Conservation (phyloP, 164 flowering plant species). For the Nymphaea colorata region DNA sequence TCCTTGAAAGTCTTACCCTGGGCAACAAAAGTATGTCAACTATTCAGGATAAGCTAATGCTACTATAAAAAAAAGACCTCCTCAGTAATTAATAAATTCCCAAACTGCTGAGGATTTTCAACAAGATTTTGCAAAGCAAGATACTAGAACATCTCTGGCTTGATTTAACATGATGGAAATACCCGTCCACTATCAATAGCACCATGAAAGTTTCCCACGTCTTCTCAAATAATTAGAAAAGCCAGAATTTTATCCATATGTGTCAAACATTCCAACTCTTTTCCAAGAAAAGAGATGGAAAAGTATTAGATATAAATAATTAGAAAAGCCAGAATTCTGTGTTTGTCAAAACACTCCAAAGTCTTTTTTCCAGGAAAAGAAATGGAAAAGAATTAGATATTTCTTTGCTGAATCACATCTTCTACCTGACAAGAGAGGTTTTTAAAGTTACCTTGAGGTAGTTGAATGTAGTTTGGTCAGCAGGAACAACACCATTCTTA, state of each 20-base stretch:
- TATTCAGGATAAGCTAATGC: background rate
- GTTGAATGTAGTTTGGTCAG: constrained; percentile 75
- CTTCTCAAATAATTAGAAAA: no score
- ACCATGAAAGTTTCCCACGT: background rate
- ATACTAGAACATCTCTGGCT: background rate
- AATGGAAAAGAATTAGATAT: no score
- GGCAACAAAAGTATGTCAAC: background rate
- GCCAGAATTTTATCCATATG: background rate
- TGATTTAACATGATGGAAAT: background rate
- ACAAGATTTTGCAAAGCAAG: background rate
- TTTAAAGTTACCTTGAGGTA: constrained; percentile 65
- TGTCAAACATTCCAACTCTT: background rate
- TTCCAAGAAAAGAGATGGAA: background rate
- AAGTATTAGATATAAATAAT: no score
- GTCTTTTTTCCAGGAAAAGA: background rate
- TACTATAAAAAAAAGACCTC: background rate
- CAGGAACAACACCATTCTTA: constrained; percentile 93
- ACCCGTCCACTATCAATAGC: background rate
- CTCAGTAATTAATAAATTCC: background rate
- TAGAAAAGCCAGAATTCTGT: background rate
- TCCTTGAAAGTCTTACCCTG: constrained; percentile 79
- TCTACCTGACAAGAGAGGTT: background rate
- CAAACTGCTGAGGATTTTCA: background rate
- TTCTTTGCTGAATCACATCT: no score
- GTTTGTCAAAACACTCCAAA: background rate